A percentile compares a stretch with the other conserved stretches of the same genome.
Evolutionary conservation across 805 yeast genomes (phyloP).

Genomic region (Candida schatavii): DNA sequence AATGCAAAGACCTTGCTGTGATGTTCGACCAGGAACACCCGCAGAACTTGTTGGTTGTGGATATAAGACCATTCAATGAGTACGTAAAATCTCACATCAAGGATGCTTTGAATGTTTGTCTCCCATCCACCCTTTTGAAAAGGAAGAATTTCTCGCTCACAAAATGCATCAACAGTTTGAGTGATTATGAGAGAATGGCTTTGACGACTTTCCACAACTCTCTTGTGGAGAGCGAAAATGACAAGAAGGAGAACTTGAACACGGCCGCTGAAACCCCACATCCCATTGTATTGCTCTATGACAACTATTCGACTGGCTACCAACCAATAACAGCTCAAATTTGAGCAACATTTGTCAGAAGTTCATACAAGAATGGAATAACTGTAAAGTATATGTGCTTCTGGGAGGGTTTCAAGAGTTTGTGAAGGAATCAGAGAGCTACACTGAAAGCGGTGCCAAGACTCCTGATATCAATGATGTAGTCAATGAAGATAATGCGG

Average conservation of each 20-base stretch:
- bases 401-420: slow-evolving; percentile 42
- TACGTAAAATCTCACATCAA: slow-evolving; percentile 56
- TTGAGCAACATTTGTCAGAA: slow-evolving; percentile 48
- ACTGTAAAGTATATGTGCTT: slow-evolving; percentile 34
- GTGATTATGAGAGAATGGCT: slow-evolving; percentile 46
- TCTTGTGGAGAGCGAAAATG: slow-evolving; percentile 1
- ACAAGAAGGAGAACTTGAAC: slow-evolving; percentile 5
- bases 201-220: slow-evolving; percentile 33
- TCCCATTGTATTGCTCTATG: slow-evolving; percentile 49
- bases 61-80: slow-evolving; percentile 79
- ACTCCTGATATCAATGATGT: background rate
- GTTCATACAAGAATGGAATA: slow-evolving; percentile 39
- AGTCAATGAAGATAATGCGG: background rate
- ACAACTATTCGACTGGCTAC: slow-evolving; percentile 22
- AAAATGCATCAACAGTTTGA: slow-evolving; percentile 60
- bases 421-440: slow-evolving; percentile 15
- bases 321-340: slow-evolving; percentile 30
- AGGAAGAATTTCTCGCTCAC: slow-evolving; percentile 67
- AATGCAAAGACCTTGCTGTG: background rate
- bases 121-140: slow-evolving; percentile 85
- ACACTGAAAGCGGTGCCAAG: slow-evolving; percentile 18
- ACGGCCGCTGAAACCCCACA: slow-evolving; percentile 4
- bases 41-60: slow-evolving; percentile 48
- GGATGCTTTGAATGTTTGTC: slow-evolving; percentile 70
- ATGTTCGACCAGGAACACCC: background rate